Base-by-base conservation (phyloP, 129 eudicot genomes). In the Chrysanthemum seticuspe region DNA sequence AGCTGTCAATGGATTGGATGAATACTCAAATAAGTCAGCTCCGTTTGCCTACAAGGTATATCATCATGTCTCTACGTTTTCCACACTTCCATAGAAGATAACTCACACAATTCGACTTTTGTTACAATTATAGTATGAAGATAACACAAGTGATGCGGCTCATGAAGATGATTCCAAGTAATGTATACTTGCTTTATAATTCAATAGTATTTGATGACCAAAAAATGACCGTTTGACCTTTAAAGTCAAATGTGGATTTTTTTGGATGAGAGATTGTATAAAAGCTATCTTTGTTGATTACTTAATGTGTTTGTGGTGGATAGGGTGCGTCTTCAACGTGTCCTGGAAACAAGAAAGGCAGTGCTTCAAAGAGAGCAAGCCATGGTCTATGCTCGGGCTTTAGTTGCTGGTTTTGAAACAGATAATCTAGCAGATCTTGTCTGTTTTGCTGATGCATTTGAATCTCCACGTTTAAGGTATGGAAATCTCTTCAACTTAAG, bases 341-440 rank as follows among this genome's bases (percentile, higher is more conserved):
- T 81, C 66, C 76, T 92, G 54, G 92, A 92, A 79, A 83, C 85
- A 67, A 86, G 98, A 67, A 92, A 83, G 67, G 82, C 87, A 19
- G 82, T 82, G 67, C 95, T 92, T 60, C 80, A 77, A 83, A 92
- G 80, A 82, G 98, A 92, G 81, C 96, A 89, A 77, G 96, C 98
- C 65, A 92, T 89, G 98, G 96, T 87, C 10, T 89, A 83, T 67
- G 96, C 98, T n/a, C 91, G 96, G 1, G 95, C 98, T 27, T 67
- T 89, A 66, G 92, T 88, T 71, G 91, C 87, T 21, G 98, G 98
- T 4, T 92, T 81, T 65, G 90, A 85, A 70, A 83, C 89, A 79
- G 88, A 87, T 49, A 48, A 60, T 69, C 71, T 92, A 50, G 80
- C 87, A 53, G 92, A 87, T 72, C 91, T 92, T 36, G 66, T 89